phyloP scores from a whole-genome alignment of 805 yeast genomes.

The Nakazawaea wyomingensis region DNA sequence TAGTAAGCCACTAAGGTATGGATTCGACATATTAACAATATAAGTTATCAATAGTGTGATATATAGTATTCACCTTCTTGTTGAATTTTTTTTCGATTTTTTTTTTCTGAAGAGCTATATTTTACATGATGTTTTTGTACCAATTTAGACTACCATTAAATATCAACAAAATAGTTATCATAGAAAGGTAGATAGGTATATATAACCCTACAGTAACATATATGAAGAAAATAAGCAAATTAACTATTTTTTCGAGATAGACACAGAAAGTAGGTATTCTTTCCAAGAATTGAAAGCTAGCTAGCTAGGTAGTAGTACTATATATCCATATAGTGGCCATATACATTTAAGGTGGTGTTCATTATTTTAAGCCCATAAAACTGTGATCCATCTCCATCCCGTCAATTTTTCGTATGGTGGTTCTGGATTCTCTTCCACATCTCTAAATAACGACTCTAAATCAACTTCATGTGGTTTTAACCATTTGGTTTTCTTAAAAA shows the following conservation, averaged over 20 bases:
- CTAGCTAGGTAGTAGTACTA: too few species aligned
- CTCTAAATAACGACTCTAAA: constrained; percentile 28
- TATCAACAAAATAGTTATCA: too few species aligned
- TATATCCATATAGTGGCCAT: too few species aligned
- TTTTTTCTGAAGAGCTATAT: too few species aligned
- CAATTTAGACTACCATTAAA: too few species aligned
- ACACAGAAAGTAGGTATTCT: too few species aligned
- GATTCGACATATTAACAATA: constrained; percentile 2
- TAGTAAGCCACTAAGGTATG: constrained; percentile 6
- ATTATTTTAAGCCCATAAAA: constrained; percentile 16
- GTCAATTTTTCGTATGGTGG: constrained; percentile 14
- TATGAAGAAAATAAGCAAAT: too few species aligned
- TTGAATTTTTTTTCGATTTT: neutral
- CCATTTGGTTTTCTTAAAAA: constrained; percentile 26
- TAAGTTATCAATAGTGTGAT: neutral
- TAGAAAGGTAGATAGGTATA: too few species aligned
- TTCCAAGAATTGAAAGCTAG: too few species aligned
- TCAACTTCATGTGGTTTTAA: constrained; percentile 36
- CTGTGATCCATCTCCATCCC: constrained; percentile 16
- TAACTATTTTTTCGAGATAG: too few species aligned
- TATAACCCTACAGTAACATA: too few species aligned
- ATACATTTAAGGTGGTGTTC: too few species aligned
- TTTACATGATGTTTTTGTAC: neutral
- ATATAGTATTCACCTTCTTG: neutral
- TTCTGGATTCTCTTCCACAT: constrained; percentile 32